A percentile compares a stretch with the other conserved stretches of the same genome.
phyloP scores from a whole-genome alignment of 345 rosid species.

The Trapa incisa region DNA sequence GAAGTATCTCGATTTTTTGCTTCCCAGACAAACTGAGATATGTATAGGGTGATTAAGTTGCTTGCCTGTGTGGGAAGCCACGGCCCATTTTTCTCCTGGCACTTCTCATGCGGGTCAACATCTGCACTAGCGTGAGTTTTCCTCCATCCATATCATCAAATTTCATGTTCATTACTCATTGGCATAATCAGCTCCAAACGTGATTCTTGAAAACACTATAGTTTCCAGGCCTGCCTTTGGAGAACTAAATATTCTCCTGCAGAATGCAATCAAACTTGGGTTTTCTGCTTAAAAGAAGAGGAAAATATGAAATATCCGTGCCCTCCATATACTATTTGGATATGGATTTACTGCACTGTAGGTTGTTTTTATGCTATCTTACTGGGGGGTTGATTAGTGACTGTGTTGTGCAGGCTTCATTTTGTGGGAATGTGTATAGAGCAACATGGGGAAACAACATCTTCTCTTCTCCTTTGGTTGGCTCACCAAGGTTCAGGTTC shows the following conservation, averaged over 20 bases:
- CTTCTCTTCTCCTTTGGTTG: not conserved
- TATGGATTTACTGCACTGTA: not conserved
- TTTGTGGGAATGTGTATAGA: constrained; percentile 3
- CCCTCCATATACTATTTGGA: too few relatives aligned
- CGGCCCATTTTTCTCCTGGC: not conserved
- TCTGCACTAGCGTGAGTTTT: not conserved
- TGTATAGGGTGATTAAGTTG: not conserved
- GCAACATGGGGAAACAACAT: not conserved
- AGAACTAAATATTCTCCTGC: too few relatives aligned
- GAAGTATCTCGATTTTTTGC: constrained; percentile 67
- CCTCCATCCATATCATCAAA: not conserved
- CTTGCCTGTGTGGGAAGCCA: not conserved
- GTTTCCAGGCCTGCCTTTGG: too few relatives aligned
- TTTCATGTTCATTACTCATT: not conserved
- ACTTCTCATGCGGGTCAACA: not conserved
- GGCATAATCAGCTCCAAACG: too few relatives aligned
- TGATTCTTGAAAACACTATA: too few relatives aligned
- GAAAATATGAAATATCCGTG: not conserved
- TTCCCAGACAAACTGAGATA: constrained; percentile 3
- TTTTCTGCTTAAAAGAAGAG: too few relatives aligned
- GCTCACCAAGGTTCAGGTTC: constrained; percentile 3
- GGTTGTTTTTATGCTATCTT: too few relatives aligned
- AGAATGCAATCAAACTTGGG: too few relatives aligned
- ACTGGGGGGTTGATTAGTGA: not conserved
- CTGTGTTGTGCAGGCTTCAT: not conserved